phyloP scores from a whole-genome alignment of 495 filamentous ascomycete genomes.

The Xylaria longipes region DNA sequence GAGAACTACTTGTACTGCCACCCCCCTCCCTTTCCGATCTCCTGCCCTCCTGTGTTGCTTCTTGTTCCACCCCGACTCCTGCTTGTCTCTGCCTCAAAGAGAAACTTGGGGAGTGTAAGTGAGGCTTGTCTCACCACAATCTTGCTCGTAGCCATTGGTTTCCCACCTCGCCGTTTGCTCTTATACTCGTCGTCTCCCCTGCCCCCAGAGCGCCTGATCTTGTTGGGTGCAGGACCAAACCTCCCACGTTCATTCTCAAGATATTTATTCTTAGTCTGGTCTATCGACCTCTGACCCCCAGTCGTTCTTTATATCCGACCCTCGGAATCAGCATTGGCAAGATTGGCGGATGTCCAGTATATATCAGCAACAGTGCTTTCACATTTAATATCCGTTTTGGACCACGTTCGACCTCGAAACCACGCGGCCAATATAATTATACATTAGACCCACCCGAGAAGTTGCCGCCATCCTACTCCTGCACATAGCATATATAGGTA shows the following conservation, averaged over 20 bases:
- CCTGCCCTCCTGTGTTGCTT: constrained; percentile 41
- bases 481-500: constrained; percentile 27
- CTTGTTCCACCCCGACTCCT: constrained; percentile 44
- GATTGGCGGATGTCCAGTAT: constrained; percentile 23
- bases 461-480: constrained; percentile 9
- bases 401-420: constrained; percentile 18
- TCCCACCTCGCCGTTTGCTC: constrained; percentile 29
- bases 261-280: constrained; percentile 30
- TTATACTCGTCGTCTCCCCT: constrained; percentile 39
- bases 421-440: constrained; percentile 16
- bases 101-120: constrained; percentile 38
- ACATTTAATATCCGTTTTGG: constrained; percentile 15
- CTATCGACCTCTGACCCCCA: constrained; percentile 45
- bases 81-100: constrained; percentile 42
- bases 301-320: constrained; percentile 49
- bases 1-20: constrained; percentile 39
- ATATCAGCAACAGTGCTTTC: constrained; percentile 19
- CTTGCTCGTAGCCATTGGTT: constrained; percentile 31
- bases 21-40: constrained; percentile 46
- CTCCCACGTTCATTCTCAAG: constrained; percentile 41
- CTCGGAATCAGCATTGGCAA: constrained; percentile 21
- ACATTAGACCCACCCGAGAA: constrained; percentile 10
- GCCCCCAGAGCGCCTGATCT: constrained; percentile 27
- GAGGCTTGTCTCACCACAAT: constrained; percentile 41
- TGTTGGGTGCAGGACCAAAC: constrained; percentile 33